A percentile compares a stretch with the other conserved stretches of the same genome.
Evolutionary conservation across 2,329 filamentous ascomycete genomes (phyloP).

Genomic region (Proliferodiscus dingleyae): DNA sequence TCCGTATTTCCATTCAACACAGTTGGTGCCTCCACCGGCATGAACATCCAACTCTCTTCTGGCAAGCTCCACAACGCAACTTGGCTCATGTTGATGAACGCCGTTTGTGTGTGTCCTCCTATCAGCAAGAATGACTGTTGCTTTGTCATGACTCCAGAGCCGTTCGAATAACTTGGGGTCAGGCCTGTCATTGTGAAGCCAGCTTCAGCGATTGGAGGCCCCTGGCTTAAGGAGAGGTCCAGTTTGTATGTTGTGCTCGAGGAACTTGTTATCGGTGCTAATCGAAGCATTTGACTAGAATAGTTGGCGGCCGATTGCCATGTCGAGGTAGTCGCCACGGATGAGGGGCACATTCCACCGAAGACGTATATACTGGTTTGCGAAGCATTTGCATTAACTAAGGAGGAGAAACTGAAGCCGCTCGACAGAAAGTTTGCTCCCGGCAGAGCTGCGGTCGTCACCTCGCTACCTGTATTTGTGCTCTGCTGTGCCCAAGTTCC

Average conservation of each 20-base stretch:
- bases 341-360: conserved; percentile 79
- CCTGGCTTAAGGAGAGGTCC: conserved; percentile 40
- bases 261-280: conserved; percentile 48
- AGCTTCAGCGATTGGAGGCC: conserved; percentile 72
- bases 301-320: conserved; percentile 72
- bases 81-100: conserved; percentile 93
- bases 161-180: conserved; percentile 63
- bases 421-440: conserved; percentile 53
- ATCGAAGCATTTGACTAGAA: conserved; percentile 70
- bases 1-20: conserved; percentile 46
- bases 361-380: conserved; percentile 46
- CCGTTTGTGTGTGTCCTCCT: conserved; percentile 75
- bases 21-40: conserved; percentile 52
- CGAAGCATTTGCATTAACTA: conserved; percentile 26
- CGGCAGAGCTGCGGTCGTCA: conserved; percentile 31
- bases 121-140: conserved; percentile 76
- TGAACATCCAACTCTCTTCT: conserved; percentile 80
- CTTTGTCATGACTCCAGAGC: conserved; percentile 60
- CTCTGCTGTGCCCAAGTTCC: conserved; percentile 50
- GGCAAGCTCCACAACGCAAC: conserved; percentile 83
- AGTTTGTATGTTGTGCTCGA: conserved; percentile 36
- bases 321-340: conserved; percentile 37
- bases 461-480: conserved; percentile 32
- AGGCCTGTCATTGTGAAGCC: conserved; percentile 80
- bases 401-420: conserved; percentile 32